phyloP scores from a whole-genome alignment of 129 eudicot species.

The Tanacetum coccineum region DNA sequence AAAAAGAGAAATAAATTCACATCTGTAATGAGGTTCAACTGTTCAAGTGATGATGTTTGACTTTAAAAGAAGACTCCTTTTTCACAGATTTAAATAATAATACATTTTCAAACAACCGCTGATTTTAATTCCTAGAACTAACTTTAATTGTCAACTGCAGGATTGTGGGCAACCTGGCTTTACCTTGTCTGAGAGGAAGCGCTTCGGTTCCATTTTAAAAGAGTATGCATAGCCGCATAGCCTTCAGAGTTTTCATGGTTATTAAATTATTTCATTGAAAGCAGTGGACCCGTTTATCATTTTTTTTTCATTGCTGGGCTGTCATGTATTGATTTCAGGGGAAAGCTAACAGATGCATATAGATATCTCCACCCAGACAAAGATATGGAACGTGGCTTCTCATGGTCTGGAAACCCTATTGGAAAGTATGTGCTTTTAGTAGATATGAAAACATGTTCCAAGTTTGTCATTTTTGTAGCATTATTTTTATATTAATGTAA shows the following conservation, averaged over 20 bases:
- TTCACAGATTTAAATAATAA: too few species aligned
- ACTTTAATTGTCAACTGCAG: conserved; percentile 36
- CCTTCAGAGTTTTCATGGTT: conserved; percentile 9
- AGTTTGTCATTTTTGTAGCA: not conserved
- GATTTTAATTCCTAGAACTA: not conserved
- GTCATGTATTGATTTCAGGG: conserved; percentile 36
- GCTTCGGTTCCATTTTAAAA: conserved; percentile 73
- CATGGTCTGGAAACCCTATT: conserved; percentile 92
- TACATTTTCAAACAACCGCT: too few species aligned
- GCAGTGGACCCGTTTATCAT: not conserved
- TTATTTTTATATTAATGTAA: not conserved
- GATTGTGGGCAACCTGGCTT: conserved; percentile 99
- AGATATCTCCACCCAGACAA: conserved; percentile 66
- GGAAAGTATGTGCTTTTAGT: conserved; percentile 59
- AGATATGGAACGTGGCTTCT: conserved; percentile 90
- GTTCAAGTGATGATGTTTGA: not conserved
- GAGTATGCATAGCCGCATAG: conserved; percentile 53
- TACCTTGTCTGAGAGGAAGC: conserved; percentile 82
- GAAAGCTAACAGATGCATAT: conserved; percentile 84
- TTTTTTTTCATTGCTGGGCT: not conserved
- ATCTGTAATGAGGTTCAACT: not conserved
- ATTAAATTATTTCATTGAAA: not conserved
- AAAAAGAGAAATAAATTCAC: not conserved
- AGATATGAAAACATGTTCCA: conserved; percentile 7
- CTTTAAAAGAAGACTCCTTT: not conserved